These are phyloP conservation scores for Penicillium argentinense DNA, from an alignment of 495 filamentous ascomycete genomes.

Conservation along the genomic window DNA sequence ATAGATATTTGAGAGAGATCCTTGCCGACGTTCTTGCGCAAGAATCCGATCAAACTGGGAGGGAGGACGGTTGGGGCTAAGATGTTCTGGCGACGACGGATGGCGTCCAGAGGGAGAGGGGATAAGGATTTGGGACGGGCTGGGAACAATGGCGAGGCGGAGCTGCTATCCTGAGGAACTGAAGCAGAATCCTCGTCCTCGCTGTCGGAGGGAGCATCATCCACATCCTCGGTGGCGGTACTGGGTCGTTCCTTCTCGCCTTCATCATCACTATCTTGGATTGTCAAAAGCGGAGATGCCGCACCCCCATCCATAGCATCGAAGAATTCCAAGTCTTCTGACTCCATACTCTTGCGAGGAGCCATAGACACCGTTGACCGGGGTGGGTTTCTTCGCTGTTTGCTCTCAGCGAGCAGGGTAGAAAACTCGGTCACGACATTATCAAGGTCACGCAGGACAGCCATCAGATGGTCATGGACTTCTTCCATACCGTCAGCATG, in stretches of 20 bases:
- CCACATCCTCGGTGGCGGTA: conserved; percentile 33
- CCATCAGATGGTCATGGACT: conserved; percentile 75
- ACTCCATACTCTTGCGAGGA: conserved; percentile 78
- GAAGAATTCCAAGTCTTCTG: conserved; percentile 84
- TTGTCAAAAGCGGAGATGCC: conserved; percentile 69
- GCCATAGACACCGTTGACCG: conserved; percentile 37
- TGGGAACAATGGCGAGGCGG: conserved; percentile 64
- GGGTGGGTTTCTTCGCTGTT: conserved; percentile 65
- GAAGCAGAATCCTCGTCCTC: conserved; percentile 53
- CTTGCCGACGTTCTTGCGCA: conserved; percentile 97
- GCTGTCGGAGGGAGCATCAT: conserved; percentile 47
- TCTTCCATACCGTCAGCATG: conserved; percentile 54
- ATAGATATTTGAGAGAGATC: conserved; percentile 94
- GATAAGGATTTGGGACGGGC: conserved; percentile 67
- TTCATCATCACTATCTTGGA: conserved; percentile 64
- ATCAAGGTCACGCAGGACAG: conserved; percentile 80
- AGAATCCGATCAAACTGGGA: conserved; percentile 87
- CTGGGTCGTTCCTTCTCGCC: conserved; percentile 22
- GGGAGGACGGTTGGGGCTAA: conserved; percentile 70
- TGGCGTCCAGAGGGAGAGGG: conserved; percentile 70
- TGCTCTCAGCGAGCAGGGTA: conserved; percentile 70
- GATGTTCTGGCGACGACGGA: conserved; percentile 70
- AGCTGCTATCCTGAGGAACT: conserved; percentile 38
- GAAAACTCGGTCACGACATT: conserved; percentile 79
- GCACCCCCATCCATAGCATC: conserved; percentile 76